A percentile compares a stretch with the other conserved stretches of the same genome.
Evolutionary conservation across 1,139 yeast genomes (phyloP).

Genomic region (Hansenula sp.): DNA sequence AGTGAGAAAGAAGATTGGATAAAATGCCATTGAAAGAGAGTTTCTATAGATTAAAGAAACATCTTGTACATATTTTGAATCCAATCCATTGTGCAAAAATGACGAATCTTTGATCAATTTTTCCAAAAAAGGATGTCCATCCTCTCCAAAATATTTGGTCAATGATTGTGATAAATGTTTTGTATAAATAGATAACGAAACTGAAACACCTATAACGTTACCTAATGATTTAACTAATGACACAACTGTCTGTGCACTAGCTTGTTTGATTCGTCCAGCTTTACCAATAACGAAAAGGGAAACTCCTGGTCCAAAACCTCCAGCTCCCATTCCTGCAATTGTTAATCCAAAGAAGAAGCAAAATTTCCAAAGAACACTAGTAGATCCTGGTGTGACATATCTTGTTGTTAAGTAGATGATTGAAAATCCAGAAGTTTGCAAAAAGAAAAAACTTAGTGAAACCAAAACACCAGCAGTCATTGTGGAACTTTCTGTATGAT

Average conservation of each 20-base stretch:
- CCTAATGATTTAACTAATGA: constrained; percentile 37
- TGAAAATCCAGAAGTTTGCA: constrained; percentile 24
- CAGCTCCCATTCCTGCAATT: constrained; percentile 36
- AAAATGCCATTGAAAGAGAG: constrained; percentile 10
- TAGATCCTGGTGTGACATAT: constrained; percentile 8
- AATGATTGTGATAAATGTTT: constrained; percentile 8
- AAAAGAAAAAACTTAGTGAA: constrained; percentile 20
- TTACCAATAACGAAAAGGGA: constrained; percentile 40
- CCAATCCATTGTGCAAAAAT: constrained; percentile 12
- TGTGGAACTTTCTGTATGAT: constrained; percentile 15
- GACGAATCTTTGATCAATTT: constrained; percentile 13
- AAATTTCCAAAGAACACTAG: constrained; percentile 8
- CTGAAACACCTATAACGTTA: constrained; percentile 41
- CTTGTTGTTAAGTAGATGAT: constrained; percentile 11
- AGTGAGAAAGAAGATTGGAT: constrained; percentile 10
- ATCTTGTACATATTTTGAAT: constrained; percentile 5
- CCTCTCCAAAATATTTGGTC: constrained; percentile 4
- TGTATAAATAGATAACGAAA: constrained; percentile 32
- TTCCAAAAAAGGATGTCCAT: constrained; percentile 3
- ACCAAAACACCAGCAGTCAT: constrained; percentile 12
- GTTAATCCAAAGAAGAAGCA: constrained; percentile 13
- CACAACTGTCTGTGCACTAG: constrained; percentile 29
- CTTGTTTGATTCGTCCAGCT: constrained; percentile 34
- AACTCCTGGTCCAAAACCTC: constrained; percentile 38
- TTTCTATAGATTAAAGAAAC: constrained; percentile 14